Evolutionary conservation across 1,284 basidiomycete genomes (phyloP), one percentile per base, ranked within the genome.

Genomic region (Leccinum solheimii): DNA sequence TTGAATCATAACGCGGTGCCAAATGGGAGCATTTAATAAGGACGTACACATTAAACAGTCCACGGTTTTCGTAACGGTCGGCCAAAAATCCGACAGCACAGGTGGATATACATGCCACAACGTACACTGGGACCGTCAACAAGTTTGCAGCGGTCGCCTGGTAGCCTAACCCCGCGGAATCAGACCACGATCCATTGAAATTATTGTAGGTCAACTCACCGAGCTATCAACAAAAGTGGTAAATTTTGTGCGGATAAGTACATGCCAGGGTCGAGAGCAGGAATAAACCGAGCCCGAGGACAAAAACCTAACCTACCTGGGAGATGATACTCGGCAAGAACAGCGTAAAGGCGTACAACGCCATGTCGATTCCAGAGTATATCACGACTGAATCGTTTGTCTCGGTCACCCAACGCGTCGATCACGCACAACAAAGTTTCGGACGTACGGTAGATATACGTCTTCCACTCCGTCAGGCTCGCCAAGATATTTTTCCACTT

Each of bases 271-370:
- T 11, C 19, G 58, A 30, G 48, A 32, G 36, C 38, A 38, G 48
- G 13, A 40, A 13, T 34, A 40, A 21, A 10, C n/a, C 26, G 7
- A 32, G 26, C 30, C 11, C 27, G 56, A 57, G 26, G 34, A 21
- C 13, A 14, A 11, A 13, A 34, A n/a, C 71, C 14, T 16, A 38
- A 43, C n/a, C 59, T 62, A 87, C 84, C 75, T 87, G 76, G 62
- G 81, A 86, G 72, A 89, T 88, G 68, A 90, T 90, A 45, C 82
- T 87, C 4, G 90, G 90, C 38, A 90, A 77, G 77, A 91, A 92
- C 38, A 91, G 73, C 5, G 85, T 80, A 72, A 91, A 90, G 2
- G 89, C 87, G 66, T 91, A 91, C 38, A 91, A 73, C 0, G 89
- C 87, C 72, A 81, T 84, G 67, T 86, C 86, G 54, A 74, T 74